Conservation (phyloP, 192 early-diverging fungal species). For the Radiomyces spectabilis region DNA sequence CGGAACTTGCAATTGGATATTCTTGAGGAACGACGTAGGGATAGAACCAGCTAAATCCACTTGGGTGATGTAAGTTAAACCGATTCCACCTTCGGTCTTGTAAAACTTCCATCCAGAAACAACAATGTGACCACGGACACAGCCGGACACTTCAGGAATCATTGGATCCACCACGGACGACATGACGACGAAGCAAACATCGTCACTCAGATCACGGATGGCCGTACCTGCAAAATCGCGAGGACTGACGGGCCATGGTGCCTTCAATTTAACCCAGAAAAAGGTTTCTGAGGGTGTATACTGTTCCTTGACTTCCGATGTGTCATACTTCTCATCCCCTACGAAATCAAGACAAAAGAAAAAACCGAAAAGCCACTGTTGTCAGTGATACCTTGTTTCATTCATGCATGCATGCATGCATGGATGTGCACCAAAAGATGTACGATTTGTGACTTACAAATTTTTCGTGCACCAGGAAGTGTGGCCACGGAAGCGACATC, state of each 20-base stretch:
- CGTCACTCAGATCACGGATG: conserved; percentile 20
- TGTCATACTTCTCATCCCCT: conserved; percentile 31
- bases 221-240: conserved; percentile 38
- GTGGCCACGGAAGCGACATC: conserved; percentile 37
- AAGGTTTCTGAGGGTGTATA: conserved; percentile 17
- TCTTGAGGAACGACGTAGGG: conserved; percentile 37
- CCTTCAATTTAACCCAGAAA: conserved; percentile 23
- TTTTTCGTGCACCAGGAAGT: conserved; percentile 34
- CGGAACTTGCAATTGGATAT: conserved; percentile 36
- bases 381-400: too few relatives aligned
- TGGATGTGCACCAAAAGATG: too few relatives aligned
- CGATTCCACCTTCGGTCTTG: conserved; percentile 29
- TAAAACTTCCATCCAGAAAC: conserved; percentile 43
- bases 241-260: conserved; percentile 29
- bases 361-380: neutral
- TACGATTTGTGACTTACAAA: conserved; percentile 34
- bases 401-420: too few relatives aligned
- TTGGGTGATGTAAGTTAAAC: conserved; percentile 40
- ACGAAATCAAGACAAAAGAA: neutral
- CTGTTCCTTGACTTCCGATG: conserved; percentile 19
- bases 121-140: conserved; percentile 39
- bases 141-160: conserved; percentile 40
- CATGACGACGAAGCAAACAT: conserved; percentile 33
- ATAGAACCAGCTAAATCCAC: conserved; percentile 45
- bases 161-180: conserved; percentile 40